phyloP scores from a whole-genome alignment of 352 stramenopile species.

The Phytophthora citricola region DNA sequence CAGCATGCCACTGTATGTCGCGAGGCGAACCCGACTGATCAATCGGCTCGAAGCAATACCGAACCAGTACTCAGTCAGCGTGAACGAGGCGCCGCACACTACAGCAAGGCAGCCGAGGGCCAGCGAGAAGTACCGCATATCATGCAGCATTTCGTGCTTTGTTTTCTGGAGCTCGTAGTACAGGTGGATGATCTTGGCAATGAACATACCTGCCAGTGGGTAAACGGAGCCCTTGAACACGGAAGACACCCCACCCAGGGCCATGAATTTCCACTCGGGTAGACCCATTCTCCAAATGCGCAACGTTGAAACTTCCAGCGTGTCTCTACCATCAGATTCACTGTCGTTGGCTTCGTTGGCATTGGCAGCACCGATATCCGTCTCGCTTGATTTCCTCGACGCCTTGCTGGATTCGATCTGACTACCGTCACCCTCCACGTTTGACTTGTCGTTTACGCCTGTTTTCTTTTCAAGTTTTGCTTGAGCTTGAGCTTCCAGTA shows the following conservation, averaged over 20 bases:
- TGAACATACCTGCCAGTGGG: conserved; percentile 53
- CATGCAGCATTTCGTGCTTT: conserved; percentile 45
- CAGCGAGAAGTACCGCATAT: conserved; percentile 43
- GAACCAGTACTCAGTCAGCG: conserved; percentile 63
- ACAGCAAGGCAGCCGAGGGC: conserved; percentile 36
- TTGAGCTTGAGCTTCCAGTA: conserved; percentile 49
- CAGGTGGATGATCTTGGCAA: conserved; percentile 61
- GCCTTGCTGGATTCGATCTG: neutral
- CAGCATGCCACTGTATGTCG: conserved; percentile 66
- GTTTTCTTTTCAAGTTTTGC: neutral
- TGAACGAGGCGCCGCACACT: conserved; percentile 44
- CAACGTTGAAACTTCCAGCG: conserved; percentile 8
- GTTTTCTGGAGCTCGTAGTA: conserved; percentile 55
- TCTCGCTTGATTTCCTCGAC: conserved; percentile 13
- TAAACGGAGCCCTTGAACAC: conserved; percentile 56
- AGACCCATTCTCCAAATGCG: conserved; percentile 60
- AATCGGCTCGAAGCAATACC: conserved; percentile 55
- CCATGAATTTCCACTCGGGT: conserved; percentile 55
- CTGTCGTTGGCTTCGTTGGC: conserved; percentile 2
- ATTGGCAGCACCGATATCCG: neutral
- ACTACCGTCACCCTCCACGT: no score
- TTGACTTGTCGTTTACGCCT: neutral
- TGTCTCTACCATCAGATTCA: neutral
- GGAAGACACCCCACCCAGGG: conserved; percentile 43
- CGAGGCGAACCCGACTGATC: conserved; percentile 48